These are phyloP conservation scores for Pseudopyricularia javanii DNA, from an alignment of 2,329 filamentous ascomycete species.

Conservation along the genomic window DNA sequence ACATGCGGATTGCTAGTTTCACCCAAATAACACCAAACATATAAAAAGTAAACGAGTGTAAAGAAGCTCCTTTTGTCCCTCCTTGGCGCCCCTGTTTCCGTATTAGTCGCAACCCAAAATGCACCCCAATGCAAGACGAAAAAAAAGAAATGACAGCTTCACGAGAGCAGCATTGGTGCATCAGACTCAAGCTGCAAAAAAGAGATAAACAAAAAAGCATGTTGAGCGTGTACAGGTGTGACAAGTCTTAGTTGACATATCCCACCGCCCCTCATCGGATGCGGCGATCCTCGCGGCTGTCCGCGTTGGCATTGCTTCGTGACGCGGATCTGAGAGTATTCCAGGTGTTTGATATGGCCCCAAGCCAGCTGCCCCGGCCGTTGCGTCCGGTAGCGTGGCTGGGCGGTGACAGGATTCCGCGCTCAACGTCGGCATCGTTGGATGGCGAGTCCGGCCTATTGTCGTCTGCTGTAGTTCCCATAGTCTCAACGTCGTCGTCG, in stretches of 20 bases:
- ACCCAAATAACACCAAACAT: neutral
- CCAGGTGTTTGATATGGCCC: neutral
- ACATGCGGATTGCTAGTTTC: neutral
- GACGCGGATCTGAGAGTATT: neutral
- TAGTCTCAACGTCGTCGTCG: conserved; percentile 27
- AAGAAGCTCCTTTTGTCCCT: neutral
- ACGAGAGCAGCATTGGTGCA: neutral
- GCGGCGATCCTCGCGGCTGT: neutral
- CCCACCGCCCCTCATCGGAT: neutral
- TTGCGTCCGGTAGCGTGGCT: neutral
- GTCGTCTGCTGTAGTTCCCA: neutral
- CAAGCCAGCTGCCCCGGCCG: neutral
- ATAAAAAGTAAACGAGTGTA: neutral
- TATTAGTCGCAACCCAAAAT: neutral
- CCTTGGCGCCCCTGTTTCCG: neutral
- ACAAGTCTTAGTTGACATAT: neutral
- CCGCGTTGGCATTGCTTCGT: neutral
- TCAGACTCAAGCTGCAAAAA: neutral
- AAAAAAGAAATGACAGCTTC: neutral
- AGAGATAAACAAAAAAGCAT: neutral
- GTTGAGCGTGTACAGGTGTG: neutral
- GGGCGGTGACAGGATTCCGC: neutral
- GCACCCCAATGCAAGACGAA: neutral
- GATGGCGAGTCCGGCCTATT: neutral
- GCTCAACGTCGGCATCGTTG: neutral